Conservation (phyloP, 192 early-diverging fungal genomes). For the Paraglomus brasilianum region DNA sequence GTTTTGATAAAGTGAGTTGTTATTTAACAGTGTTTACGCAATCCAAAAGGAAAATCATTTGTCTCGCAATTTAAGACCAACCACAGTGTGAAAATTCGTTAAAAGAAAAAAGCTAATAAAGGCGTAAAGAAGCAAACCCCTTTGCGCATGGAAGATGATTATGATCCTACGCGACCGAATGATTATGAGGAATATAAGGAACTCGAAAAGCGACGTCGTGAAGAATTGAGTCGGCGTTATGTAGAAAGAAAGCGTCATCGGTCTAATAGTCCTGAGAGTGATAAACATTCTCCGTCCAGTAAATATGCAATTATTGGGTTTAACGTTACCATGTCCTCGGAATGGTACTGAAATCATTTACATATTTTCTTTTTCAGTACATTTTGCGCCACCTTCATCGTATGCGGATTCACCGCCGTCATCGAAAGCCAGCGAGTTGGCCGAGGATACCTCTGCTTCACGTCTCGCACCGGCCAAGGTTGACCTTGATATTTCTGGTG, state of each 20-base stretch:
- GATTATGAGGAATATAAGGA: conserved; percentile 70
- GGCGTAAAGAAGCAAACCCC: conserved; percentile 36
- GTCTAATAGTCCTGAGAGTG: background rate
- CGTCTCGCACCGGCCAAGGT: conserved; percentile 30
- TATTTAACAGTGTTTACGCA: background rate
- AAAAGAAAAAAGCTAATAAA: conserved; percentile 38
- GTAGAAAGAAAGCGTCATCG: conserved; percentile 7
- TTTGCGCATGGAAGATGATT: conserved; percentile 52
- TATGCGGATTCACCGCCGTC: background rate
- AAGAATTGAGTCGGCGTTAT: conserved; percentile 35
- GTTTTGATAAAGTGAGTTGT: conserved; percentile 43
- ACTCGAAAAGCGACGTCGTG: conserved; percentile 47
- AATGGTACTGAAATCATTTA: background rate
- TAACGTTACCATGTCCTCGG: conserved; percentile 20
- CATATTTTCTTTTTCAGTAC: background rate
- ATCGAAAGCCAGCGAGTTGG: background rate
- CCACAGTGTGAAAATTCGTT: background rate
- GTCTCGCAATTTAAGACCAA: background rate
- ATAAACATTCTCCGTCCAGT: conserved; percentile 30
- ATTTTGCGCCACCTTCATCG: background rate
- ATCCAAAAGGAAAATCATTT: background rate
- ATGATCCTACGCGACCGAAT: conserved; percentile 69
- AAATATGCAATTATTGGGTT: conserved; percentile 9
- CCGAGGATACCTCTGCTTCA: conserved; percentile 3
- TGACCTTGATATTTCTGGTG: conserved; percentile 56